Evolutionary conservation across 2,329 filamentous ascomycete genomes (phyloP), one percentile per base, ranked within the genome.

Genomic region (Exophiala mesophila): DNA sequence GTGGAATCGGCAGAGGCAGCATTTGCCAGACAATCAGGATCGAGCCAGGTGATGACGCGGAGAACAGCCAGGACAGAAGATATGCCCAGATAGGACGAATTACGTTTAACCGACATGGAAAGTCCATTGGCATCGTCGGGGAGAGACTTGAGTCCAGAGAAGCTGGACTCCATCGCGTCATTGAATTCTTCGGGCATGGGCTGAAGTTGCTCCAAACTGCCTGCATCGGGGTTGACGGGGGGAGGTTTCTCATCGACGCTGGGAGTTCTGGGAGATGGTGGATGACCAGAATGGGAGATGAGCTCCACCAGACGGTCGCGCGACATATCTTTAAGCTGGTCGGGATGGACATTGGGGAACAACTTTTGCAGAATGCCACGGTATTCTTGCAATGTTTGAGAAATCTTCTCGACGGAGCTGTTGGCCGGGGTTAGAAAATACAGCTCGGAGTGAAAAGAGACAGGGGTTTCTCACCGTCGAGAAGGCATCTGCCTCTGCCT

Each of bases 401-500:
- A 81, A 15, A 81, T 63, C 28, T 79, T 76, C 56, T 83, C 78
- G 32, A 80, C 70, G 4, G 77, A 78, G 56, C 69, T 75, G 37
- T 31, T 17, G 7, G 26, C 17, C 39, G 44, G 35, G 31, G 47
- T 60, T 41, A 59, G 57, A 10, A 35, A 41, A 44, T 32, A 20
- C 21, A 24, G 31, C 10, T 10, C 34, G 32, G 23, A 12, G 7
- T 12, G 23, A 26, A 12, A 26, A 26, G 23, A 7, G 6, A 26
- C 12, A 36, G 18, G 31, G n/a, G 21, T 16, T 38, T 33, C 78
- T 64, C 68, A 84, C 83, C 86, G 88, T 63, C 83, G 77, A 6
- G 85, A 89, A 1, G 85, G 85, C 44, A 87, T 82, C 7, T 86
- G 78, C 47, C 83, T 72, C 61, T 86, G 83, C 12, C 84, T 76